A percentile compares a stretch with the other conserved stretches of the same genome.
phyloP scores from a whole-genome alignment of 768 basidiomycete species.

The Hygrocybe punicea region DNA sequence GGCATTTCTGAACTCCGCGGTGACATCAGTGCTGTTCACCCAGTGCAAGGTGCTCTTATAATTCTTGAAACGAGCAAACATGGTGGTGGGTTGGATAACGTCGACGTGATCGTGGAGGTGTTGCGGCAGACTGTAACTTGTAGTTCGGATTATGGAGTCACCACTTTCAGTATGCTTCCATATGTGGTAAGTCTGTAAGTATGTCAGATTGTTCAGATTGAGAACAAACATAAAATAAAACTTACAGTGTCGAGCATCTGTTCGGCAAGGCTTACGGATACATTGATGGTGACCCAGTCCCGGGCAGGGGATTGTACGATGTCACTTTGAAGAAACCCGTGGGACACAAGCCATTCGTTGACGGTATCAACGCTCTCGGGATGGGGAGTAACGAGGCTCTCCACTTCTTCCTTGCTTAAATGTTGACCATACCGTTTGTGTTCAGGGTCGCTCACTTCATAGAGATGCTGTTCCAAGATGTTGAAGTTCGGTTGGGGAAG shows the following conservation, averaged over 20 bases:
- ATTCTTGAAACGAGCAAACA: slow-evolving; percentile 51
- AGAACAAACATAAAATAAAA: slow-evolving; percentile 3
- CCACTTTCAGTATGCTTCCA: slow-evolving; percentile 56
- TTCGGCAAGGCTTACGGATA: slow-evolving; percentile 60
- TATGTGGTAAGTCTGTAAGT: slow-evolving; percentile 54
- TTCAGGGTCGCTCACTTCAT: slow-evolving; percentile 55
- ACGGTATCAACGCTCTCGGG: slow-evolving; percentile 51
- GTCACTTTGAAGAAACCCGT: slow-evolving; percentile 50
- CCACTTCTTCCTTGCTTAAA: slow-evolving; percentile 64
- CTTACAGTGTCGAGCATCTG: slow-evolving; percentile 68
- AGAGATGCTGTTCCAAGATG: slow-evolving; percentile 49
- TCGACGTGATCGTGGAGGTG: slow-evolving; percentile 59
- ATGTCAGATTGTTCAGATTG: not conserved
- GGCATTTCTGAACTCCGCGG: not conserved
- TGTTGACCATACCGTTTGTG: slow-evolving; percentile 54
- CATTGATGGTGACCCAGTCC: slow-evolving; percentile 63
- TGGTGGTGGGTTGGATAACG: slow-evolving; percentile 68
- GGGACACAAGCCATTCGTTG: slow-evolving; percentile 56
- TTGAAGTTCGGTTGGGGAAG: slow-evolving; percentile 52
- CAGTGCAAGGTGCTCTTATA: slow-evolving; percentile 42
- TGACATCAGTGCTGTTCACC: slow-evolving; percentile 11
- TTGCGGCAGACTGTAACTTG: slow-evolving; percentile 62
- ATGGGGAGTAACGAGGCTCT: slow-evolving; percentile 57
- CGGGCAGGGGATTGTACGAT: slow-evolving; percentile 57
- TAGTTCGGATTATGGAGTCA: slow-evolving; percentile 60